Evolutionary conservation across 2,329 filamentous ascomycete species (phyloP).

Genomic region (Ophiostoma ulmi): DNA sequence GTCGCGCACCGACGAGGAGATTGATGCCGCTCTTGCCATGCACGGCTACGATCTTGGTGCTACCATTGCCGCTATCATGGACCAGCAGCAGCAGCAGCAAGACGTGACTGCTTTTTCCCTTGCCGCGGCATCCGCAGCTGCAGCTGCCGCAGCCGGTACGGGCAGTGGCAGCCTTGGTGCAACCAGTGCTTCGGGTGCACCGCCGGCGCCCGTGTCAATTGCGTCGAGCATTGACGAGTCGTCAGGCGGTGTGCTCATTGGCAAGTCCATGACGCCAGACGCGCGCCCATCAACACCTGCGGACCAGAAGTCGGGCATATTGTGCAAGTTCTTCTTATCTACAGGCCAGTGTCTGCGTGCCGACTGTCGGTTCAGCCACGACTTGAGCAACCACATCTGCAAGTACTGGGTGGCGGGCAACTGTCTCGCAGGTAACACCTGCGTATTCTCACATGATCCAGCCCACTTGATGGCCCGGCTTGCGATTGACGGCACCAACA

Average conservation of each 20-base stretch:
- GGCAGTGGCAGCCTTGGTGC: constrained; percentile 7
- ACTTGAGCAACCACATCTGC: constrained; percentile 93
- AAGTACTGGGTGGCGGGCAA: constrained; percentile 99
- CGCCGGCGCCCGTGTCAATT: constrained; percentile 28
- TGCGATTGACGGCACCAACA: constrained; percentile 62
- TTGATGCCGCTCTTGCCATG: constrained; percentile 80
- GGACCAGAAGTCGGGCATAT: constrained; percentile 74
- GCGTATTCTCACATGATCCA: constrained; percentile 96
- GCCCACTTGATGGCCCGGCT: constrained; percentile 79
- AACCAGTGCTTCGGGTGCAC: constrained; percentile 9
- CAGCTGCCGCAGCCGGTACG: not conserved
- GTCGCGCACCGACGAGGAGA: constrained; percentile 85
- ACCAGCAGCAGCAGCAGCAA: constrained; percentile 44
- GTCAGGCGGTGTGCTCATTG: constrained; percentile 62
- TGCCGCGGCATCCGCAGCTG: constrained; percentile 33
- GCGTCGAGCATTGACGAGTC: constrained; percentile 43
- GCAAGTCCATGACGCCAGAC: constrained; percentile 79
- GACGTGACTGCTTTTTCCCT: constrained; percentile 28
- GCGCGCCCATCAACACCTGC: constrained; percentile 71
- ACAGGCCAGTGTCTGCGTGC: constrained; percentile 93
- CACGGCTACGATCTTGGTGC: constrained; percentile 92
- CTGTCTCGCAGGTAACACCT: constrained; percentile 87
- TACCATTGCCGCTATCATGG: constrained; percentile 85
- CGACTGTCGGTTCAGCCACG: constrained; percentile 95
- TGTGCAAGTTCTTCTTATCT: constrained; percentile 96